Evolutionary conservation across 2,329 filamentous ascomycete species (phyloP).

Genomic region (Trichoderma sp.): DNA sequence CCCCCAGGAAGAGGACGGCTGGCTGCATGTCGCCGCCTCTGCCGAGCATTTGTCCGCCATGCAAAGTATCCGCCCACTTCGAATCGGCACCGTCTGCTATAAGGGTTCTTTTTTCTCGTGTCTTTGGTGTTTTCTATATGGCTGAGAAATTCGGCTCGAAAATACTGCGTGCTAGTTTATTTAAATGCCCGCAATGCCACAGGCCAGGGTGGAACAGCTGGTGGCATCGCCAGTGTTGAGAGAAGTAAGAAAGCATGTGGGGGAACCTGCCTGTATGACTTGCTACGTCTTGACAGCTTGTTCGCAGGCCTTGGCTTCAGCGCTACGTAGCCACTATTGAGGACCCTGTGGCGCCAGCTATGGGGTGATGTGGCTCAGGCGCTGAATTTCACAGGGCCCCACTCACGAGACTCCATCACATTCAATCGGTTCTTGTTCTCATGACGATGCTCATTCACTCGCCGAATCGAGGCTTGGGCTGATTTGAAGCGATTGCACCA

Average conservation of each 20-base stretch:
- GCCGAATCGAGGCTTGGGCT: neutral
- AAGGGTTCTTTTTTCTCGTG: neutral
- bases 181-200: slow-evolving; percentile 20
- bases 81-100: neutral
- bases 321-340: slow-evolving; percentile 10
- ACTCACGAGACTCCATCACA: slow-evolving; percentile 27
- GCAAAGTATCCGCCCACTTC: slow-evolving; percentile 25
- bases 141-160: neutral
- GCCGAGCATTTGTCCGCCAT: slow-evolving; percentile 26
- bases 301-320: slow-evolving; percentile 10
- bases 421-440: slow-evolving; percentile 9
- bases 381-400: neutral
- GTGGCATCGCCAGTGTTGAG: slow-evolving; percentile 25
- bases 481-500: neutral
- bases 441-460: slow-evolving; percentile 5
- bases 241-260: slow-evolving; percentile 27
- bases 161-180: slow-evolving; percentile 2
- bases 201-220: neutral
- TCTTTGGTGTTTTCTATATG: neutral
- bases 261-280: slow-evolving; percentile 27
- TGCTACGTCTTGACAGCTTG: slow-evolving; percentile 28
- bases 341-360: slow-evolving; percentile 27
- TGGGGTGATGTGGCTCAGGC: slow-evolving; percentile 2
- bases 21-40: slow-evolving; percentile 21
- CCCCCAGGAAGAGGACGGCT: slow-evolving; percentile 30